Evolutionary conservation across 176 grass and related monocot genomes (phyloP).

Genomic region (Phoenix roebelenii): DNA sequence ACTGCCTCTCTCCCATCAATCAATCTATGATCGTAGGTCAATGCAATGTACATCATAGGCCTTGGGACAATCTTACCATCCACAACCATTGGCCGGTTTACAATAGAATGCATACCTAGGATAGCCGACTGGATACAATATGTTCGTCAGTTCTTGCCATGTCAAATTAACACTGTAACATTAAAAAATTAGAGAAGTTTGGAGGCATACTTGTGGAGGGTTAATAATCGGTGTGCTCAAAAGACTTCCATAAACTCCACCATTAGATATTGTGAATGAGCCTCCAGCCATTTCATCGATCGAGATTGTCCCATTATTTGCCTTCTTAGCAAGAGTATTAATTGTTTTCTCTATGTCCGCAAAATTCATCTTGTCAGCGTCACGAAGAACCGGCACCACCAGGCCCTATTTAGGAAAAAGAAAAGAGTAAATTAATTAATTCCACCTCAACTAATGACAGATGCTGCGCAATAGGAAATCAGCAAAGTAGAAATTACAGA

Average conservation of each 20-base stretch:
- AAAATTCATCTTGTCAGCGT: slow-evolving; percentile 8
- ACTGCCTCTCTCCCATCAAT: slow-evolving; percentile 69
- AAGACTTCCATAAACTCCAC: slow-evolving; percentile 15
- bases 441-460: too few species aligned
- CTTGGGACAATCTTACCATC: slow-evolving; percentile 41
- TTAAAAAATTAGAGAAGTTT: slow-evolving; percentile 4
- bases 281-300: slow-evolving; percentile 15
- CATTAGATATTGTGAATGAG: slow-evolving; percentile 1
- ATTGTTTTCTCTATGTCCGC: slow-evolving; percentile 5
- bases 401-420: not conserved
- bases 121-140: slow-evolving; percentile 45
- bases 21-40: slow-evolving; percentile 71
- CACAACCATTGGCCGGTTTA: slow-evolving; percentile 41
- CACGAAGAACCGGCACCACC: slow-evolving; percentile 1
- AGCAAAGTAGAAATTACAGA: too few species aligned
- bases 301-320: slow-evolving; percentile 14
- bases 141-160: too few species aligned
- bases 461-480: too few species aligned
- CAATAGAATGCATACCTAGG: slow-evolving; percentile 70
- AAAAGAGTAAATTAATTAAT: too few species aligned
- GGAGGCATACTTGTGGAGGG: slow-evolving; percentile 7
- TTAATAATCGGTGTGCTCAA: slow-evolving; percentile 9
- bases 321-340: slow-evolving; percentile 10
- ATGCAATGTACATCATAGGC: slow-evolving; percentile 66
- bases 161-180: too few species aligned